phyloP scores from a whole-genome alignment of 2,329 filamentous ascomycete genomes.

The Paecilomyces formosus region DNA sequence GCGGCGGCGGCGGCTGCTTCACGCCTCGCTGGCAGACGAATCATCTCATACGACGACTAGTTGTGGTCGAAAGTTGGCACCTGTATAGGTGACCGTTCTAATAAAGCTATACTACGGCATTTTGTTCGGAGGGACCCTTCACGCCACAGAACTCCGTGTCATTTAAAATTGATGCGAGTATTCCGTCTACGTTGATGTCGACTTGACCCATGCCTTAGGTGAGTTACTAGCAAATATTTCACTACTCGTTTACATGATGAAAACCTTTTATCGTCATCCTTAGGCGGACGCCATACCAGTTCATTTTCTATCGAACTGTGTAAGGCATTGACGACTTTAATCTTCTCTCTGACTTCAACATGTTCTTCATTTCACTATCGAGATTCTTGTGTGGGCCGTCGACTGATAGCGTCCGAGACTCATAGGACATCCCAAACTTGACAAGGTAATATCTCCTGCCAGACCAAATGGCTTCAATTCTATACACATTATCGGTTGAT shows the following conservation, averaged over 20 bases:
- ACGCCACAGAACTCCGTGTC: too few relatives aligned
- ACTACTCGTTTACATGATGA: constrained; percentile 59
- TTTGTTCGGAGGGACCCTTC: too few relatives aligned
- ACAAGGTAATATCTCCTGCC: too few relatives aligned
- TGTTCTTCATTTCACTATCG: neutral
- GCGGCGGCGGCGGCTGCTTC: constrained; percentile 5
- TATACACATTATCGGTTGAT: too few relatives aligned
- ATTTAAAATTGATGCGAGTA: too few relatives aligned
- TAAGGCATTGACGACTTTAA: constrained; percentile 36
- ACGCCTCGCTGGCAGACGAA: constrained; percentile 18
- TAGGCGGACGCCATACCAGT: constrained; percentile 63
- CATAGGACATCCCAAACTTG: too few relatives aligned
- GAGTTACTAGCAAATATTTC: constrained; percentile 8
- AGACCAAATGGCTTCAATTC: too few relatives aligned
- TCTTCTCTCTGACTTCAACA: constrained; percentile 38
- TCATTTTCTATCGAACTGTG: constrained; percentile 21
- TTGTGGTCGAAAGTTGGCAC: neutral
- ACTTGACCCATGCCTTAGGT: neutral
- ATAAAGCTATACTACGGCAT: neutral
- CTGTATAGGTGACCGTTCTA: neutral
- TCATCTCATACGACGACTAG: constrained; percentile 32
- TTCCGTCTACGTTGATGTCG: too few relatives aligned
- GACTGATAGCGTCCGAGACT: neutral
- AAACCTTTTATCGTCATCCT: constrained; percentile 91
- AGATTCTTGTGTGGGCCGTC: neutral